A percentile compares a stretch with the other conserved stretches of the same genome.
Conservation (phyloP, 2,329 filamentous ascomycete genomes). For the Apiospora arundinis region DNA sequence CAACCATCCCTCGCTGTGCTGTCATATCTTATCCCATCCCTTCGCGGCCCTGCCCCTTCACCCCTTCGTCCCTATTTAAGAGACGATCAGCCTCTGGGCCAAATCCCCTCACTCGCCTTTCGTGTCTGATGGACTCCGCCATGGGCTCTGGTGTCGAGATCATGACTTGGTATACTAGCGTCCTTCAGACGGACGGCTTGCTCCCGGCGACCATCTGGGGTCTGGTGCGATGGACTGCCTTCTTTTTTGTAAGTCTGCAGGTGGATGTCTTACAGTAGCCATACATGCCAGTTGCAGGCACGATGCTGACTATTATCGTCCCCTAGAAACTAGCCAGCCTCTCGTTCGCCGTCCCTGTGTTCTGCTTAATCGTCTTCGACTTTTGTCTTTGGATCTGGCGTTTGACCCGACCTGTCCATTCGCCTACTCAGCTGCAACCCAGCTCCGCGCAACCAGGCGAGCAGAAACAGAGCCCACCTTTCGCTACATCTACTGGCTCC, state of each 20-base stretch:
- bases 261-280: neutral
- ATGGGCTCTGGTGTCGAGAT: conserved; percentile 23
- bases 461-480: conserved; percentile 23
- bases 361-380: conserved; percentile 57
- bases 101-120: neutral
- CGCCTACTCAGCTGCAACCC: conserved; percentile 29
- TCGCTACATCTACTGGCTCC: conserved; percentile 18
- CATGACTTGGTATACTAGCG: conserved; percentile 33
- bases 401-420: conserved; percentile 38
- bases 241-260: conserved; percentile 37
- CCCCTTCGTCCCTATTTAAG: neutral
- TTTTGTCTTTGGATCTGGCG: conserved; percentile 61
- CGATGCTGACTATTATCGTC: neutral
- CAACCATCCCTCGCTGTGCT: neutral
- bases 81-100: neutral
- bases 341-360: conserved; percentile 53
- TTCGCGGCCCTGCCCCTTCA: neutral
- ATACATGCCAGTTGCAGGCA: neutral
- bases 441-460: conserved; percentile 26
- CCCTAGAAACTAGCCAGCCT: conserved; percentile 45
- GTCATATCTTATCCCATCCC: neutral
- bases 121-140: conserved; percentile 13
- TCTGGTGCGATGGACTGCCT: conserved; percentile 40
- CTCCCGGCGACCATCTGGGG: conserved; percentile 35
- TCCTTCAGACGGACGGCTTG: conserved; percentile 27